phyloP scores from a whole-genome alignment of 2,329 filamentous ascomycete species.

The Apiospora saccharicola region DNA sequence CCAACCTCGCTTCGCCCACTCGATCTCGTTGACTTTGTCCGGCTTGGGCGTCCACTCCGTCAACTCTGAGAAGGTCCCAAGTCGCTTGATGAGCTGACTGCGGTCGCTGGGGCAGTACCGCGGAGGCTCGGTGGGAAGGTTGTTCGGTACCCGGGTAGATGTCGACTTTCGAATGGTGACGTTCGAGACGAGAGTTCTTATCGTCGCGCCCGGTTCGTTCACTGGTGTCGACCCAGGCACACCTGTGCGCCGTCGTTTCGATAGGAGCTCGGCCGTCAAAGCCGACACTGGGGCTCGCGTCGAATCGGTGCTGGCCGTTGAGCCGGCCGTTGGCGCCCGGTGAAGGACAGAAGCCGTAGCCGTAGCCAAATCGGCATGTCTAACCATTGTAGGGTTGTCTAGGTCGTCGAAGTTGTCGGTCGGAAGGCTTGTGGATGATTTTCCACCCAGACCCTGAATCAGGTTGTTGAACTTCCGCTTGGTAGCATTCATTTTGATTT shows the following conservation, averaged over 20 bases:
- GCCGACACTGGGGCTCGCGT: conserved; percentile 31
- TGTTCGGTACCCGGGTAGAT: conserved; percentile 27
- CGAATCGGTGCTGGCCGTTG: conserved; percentile 15
- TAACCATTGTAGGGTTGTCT: conserved; percentile 47
- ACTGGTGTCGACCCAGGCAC: conserved; percentile 49
- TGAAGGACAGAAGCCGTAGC: conserved; percentile 43
- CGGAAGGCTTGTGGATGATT: conserved; percentile 49
- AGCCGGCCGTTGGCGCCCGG: conserved; percentile 26
- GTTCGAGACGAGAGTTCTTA: conserved; percentile 48
- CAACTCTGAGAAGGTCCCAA: conserved; percentile 89
- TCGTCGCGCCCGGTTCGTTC: conserved; percentile 31
- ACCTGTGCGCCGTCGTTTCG: conserved; percentile 62
- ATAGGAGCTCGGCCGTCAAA: conserved; percentile 52
- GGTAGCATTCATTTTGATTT: conserved; percentile 70
- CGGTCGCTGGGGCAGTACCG: conserved; percentile 90
- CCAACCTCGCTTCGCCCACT: conserved; percentile 96
- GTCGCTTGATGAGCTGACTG: conserved; percentile 77
- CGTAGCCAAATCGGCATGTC: conserved; percentile 31
- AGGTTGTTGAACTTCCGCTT: conserved; percentile 85
- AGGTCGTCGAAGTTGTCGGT: conserved; percentile 34
- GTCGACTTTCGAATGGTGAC: conserved; percentile 52
- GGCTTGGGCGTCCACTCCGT: conserved; percentile 96
- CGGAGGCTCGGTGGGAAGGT: conserved; percentile 49
- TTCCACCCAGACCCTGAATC: conserved; percentile 69
- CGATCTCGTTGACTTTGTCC: conserved; percentile 82